phyloP scores from a whole-genome alignment of 2,329 filamentous ascomycete species.

The Penicillium brevicompactum region DNA sequence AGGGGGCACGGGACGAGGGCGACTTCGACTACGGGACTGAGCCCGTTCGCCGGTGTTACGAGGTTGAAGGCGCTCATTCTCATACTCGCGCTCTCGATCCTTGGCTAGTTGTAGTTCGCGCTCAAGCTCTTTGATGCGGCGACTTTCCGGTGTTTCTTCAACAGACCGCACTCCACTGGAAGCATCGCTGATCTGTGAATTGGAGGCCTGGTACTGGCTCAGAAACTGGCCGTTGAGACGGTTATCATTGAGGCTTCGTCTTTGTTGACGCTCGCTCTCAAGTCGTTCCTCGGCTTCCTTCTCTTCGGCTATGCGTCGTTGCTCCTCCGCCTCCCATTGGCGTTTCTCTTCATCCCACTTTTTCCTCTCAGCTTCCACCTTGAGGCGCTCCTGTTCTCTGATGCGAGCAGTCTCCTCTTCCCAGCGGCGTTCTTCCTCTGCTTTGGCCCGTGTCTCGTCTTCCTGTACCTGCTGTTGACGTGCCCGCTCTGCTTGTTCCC shows the following conservation, averaged over 20 bases:
- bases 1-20: constrained; percentile 34
- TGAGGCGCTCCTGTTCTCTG: constrained; percentile 54
- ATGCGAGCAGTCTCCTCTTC: constrained; percentile 47
- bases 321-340: constrained; percentile 76
- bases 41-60: constrained; percentile 25
- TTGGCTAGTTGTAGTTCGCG: constrained; percentile 68
- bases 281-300: constrained; percentile 69
- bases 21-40: constrained; percentile 29
- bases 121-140: constrained; percentile 79
- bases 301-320: constrained; percentile 71
- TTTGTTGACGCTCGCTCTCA: constrained; percentile 65
- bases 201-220: constrained; percentile 80
- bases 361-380: constrained; percentile 50
- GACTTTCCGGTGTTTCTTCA: constrained; percentile 59
- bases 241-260: constrained; percentile 63
- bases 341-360: constrained; percentile 58
- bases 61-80: constrained; percentile 56
- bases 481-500: constrained; percentile 56
- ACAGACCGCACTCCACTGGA: constrained; percentile 34
- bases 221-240: constrained; percentile 80
- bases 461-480: constrained; percentile 53
- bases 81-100: constrained; percentile 66
- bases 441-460: constrained; percentile 48
- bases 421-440: constrained; percentile 51
- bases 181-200: constrained; percentile 58